Percentiles rank a stretch among this genome's conserved stretches.
These are phyloP conservation scores for Epichloe glyceriae DNA, from an alignment of 2,329 filamentous ascomycete genomes.

Conservation along the genomic window DNA sequence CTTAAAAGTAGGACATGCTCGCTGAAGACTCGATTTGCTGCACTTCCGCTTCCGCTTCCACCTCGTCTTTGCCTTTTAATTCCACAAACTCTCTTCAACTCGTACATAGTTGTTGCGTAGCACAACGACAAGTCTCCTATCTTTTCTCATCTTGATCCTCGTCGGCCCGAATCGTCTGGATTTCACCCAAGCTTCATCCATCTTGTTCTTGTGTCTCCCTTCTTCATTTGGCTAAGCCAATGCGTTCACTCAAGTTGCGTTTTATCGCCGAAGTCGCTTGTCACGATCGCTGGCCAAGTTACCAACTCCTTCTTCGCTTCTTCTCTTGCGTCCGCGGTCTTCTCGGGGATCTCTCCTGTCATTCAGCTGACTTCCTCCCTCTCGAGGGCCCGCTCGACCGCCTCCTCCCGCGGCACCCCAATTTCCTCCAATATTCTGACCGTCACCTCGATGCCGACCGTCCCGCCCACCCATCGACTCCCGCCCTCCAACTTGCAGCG, in stretches of 20 bases:
- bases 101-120: background rate
- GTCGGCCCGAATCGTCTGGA: background rate
- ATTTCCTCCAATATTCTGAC: conserved; percentile 10
- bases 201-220: background rate
- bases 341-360: conserved; percentile 22
- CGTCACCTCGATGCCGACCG: conserved; percentile 19
- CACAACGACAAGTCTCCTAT: background rate
- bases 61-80: background rate
- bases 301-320: conserved; percentile 36
- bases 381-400: conserved; percentile 19
- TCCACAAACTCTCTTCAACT: background rate
- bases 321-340: conserved; percentile 25
- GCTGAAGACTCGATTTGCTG: background rate
- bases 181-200: background rate
- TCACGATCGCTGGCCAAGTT: conserved; percentile 31
- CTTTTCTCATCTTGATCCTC: background rate
- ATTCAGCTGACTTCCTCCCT: conserved; percentile 17
- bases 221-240: background rate
- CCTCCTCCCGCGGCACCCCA: conserved; percentile 10
- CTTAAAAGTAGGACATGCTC: conserved; percentile 1
- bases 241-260: background rate
- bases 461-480: conserved; percentile 20
- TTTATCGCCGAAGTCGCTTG: conserved; percentile 39
- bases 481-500: conserved; percentile 15
- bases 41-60: background rate